These are phyloP conservation scores for Spiromastix sp. DNA, from an alignment of 2,329 filamentous ascomycete species.

Conservation along the genomic window DNA sequence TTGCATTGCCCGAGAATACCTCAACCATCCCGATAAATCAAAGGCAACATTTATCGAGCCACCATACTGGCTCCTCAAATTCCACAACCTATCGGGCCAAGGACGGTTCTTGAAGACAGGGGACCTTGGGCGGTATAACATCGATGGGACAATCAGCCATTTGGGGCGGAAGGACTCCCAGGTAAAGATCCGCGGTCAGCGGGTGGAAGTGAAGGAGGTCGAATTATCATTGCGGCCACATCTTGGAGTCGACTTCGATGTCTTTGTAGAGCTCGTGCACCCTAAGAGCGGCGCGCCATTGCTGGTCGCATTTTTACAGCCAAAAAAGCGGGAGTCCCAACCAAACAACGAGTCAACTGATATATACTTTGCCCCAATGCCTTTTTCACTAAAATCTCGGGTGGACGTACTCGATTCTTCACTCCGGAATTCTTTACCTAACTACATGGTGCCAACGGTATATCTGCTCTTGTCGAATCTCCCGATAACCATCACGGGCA, in stretches of 20 bases:
- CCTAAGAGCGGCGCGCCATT: not conserved
- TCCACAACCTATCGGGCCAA: too few species aligned
- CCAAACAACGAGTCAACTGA: not conserved
- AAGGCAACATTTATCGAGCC: conserved; percentile 42
- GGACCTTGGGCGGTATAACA: conserved; percentile 12
- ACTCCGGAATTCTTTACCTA: conserved; percentile 3
- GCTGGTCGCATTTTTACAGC: not conserved
- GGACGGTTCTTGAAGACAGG: conserved; percentile 17
- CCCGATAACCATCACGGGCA: conserved; percentile 6
- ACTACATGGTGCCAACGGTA: conserved; percentile 10
- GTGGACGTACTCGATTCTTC: too few species aligned
- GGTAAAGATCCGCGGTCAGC: conserved; percentile 17
- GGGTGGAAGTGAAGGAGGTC: conserved; percentile 15
- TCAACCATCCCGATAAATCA: conserved; percentile 43
- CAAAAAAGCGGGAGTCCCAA: not conserved
- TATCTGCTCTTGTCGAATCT: conserved; percentile 7
- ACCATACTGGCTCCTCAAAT: conserved; percentile 20
- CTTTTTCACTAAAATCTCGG: too few species aligned
- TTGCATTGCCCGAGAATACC: conserved; percentile 47
- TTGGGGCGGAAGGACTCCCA: conserved; percentile 18
- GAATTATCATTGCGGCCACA: too few species aligned
- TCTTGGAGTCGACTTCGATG: not conserved
- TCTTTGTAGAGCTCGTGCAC: not conserved
- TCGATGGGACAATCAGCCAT: conserved; percentile 13
- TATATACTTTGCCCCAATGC: too few species aligned